Evolutionary conservation across 1,139 yeast genomes (phyloP), one percentile per base, ranked within the genome.

Genomic region (Scheffersomyces titani): DNA sequence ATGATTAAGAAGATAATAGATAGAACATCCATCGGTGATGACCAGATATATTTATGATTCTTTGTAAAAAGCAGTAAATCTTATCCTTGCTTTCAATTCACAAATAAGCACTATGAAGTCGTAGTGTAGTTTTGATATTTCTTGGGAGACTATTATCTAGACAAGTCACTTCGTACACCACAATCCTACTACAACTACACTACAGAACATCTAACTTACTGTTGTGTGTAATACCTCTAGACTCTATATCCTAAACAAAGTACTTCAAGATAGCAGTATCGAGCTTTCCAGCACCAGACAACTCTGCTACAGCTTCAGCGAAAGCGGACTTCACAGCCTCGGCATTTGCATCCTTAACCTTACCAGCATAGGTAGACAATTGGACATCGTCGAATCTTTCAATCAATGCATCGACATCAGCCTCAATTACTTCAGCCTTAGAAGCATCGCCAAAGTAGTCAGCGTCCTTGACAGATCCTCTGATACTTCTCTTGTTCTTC

Each of bases 401-500:
- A 66, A 92, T 82, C 66, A 94, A 81, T 61, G 86, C 77, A 63
- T 89, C 96, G 62, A 92, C 76, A 73, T 94, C 98, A 60, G 86
- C 86, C 64, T 90, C 97, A 65, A 90, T 87, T 58, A 81, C 80
- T 56, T 85, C 80, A 55, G 93, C 82, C 60, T 85, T 84, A 61
- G 77, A 84, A 57, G 87, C 88, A 63, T 88, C 92, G 63, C 96
- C 94, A 67, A 92, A 92, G 85, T 91, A 92, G 61, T 83, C 91
- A 67, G 82, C 86, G 49, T 91, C 98, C 82, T 93, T 92, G 65
- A 87, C 91, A 57, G 93, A 81, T 67, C 79, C 78, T 85, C 98
- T 92, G 64, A 94, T 78, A 56, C 90, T 78, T 84, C 98, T 91
- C 92, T 91, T 94, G 83, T 90, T 92, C 91, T 93, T 94, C 96